Evolutionary conservation across 192 early-diverging fungal species (phyloP).

Genomic region (Funneliformis mosseae): DNA sequence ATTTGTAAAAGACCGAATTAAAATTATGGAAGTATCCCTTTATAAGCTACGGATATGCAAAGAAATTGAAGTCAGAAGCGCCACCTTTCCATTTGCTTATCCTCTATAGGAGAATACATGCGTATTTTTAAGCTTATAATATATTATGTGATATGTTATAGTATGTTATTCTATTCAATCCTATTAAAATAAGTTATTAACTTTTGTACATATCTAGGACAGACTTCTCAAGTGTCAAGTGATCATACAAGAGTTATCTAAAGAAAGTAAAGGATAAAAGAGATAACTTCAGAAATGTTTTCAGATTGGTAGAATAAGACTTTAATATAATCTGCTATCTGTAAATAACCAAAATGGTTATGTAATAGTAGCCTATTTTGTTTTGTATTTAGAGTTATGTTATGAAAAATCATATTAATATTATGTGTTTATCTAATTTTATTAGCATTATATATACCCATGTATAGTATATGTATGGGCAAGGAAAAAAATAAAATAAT

Average conservation of each 20-base stretch:
- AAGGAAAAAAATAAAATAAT: no score
- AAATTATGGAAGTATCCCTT: slow-evolving; percentile 29
- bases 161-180: slow-evolving; percentile 17
- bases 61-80: slow-evolving; percentile 29
- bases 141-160: slow-evolving; percentile 26
- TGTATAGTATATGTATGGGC: no score
- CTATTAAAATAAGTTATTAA: slow-evolving; percentile 31
- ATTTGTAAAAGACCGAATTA: slow-evolving; percentile 33
- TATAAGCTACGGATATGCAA: slow-evolving; percentile 29
- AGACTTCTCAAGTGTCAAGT: slow-evolving; percentile 28
- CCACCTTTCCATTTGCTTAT: slow-evolving; percentile 29
- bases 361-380: no score
- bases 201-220: slow-evolving; percentile 27
- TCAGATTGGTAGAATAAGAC: slow-evolving; percentile 28
- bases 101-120: slow-evolving; percentile 28
- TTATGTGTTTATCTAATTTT: no score
- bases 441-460: no score
- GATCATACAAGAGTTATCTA: slow-evolving; percentile 17
- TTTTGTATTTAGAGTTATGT: no score
- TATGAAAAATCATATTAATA: no score
- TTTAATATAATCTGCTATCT: slow-evolving; percentile 6
- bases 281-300: slow-evolving; percentile 20
- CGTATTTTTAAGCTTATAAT: slow-evolving; percentile 17
- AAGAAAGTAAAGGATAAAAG: slow-evolving; percentile 17
- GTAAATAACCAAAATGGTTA: no score